A percentile compares a stretch with the other conserved stretches of the same genome.
Conservation (phyloP, 2,329 filamentous ascomycete genomes). For the Aureobasidium sp. region DNA sequence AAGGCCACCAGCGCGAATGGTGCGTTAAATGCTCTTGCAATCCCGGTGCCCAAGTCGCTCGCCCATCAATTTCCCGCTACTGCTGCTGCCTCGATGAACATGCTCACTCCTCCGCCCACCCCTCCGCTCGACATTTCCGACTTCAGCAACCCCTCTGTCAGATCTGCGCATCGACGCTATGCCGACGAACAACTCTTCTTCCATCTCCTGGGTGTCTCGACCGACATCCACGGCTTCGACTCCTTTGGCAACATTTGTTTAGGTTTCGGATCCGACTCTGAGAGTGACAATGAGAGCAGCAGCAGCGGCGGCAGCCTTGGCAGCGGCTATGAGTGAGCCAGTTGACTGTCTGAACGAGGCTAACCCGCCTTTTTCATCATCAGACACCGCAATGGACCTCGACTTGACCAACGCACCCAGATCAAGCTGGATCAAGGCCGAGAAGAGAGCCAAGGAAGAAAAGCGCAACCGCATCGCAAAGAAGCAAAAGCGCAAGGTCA, state of each 20-base stretch:
- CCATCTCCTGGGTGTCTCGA: conserved; percentile 30
- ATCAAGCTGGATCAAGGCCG: conserved; percentile 16
- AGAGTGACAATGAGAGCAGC: conserved; percentile 3
- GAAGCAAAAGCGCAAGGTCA: conserved; percentile 30
- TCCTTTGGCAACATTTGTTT: conserved; percentile 26
- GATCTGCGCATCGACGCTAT: conserved; percentile 22
- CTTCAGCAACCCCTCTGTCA: conserved; percentile 12
- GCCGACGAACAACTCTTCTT: conserved; percentile 28
- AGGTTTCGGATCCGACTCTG: conserved; percentile 24
- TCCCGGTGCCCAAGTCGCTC: conserved; percentile 15
- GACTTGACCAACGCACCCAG: conserved; percentile 22
- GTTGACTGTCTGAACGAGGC: conserved; percentile 10
- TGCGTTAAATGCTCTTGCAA: conserved; percentile 19
- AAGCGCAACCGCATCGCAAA: conserved; percentile 25
- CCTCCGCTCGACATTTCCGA: conserved; percentile 13
- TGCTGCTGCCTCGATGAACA: conserved; percentile 13
- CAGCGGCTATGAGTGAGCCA: conserved; percentile 16
- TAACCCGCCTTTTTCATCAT: conserved; percentile 13
- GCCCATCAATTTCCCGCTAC: conserved; percentile 3
- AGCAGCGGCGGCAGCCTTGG: conserved; percentile 9
- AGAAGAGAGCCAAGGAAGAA: conserved; percentile 22
- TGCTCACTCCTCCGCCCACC: conserved; percentile 15
- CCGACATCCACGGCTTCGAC: conserved; percentile 32
- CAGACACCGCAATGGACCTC: conserved; percentile 30
- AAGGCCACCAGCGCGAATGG: conserved; percentile 18